A percentile compares a stretch with the other conserved stretches of the same genome.
phyloP scores from a whole-genome alignment of 106 monocot species.

The Dendrobium catenatum region DNA sequence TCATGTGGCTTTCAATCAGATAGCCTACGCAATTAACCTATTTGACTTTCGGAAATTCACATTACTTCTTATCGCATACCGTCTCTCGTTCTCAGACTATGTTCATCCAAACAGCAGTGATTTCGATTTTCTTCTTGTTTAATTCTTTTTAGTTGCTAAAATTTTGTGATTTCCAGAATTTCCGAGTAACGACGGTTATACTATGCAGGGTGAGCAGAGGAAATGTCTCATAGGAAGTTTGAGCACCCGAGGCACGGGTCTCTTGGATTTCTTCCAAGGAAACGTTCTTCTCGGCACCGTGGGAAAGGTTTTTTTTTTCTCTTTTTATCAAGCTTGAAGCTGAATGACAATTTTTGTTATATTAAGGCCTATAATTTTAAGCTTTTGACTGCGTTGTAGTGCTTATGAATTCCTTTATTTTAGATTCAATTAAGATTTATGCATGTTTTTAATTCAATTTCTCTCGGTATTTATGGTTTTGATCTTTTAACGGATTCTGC shows the following conservation, averaged over 20 bases:
- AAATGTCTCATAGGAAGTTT: slow-evolving; percentile 77
- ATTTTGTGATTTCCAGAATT: neutral
- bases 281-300: slow-evolving; percentile 52
- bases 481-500: neutral
- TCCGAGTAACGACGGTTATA: neutral
- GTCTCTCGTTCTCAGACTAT: neutral
- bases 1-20: neutral
- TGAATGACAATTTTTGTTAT: neutral
- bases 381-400: neutral
- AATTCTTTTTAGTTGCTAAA: neutral
- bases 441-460: neutral
- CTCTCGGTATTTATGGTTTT: neutral
- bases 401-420: neutral
- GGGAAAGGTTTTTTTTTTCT: slow-evolving; percentile 33
- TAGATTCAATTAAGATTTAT: neutral
- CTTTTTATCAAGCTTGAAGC: neutral
- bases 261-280: slow-evolving; percentile 69
- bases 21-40: neutral
- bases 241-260: slow-evolving; percentile 74
- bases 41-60: neutral
- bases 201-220: neutral
- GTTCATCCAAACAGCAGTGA: neutral
- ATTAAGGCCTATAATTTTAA: neutral
- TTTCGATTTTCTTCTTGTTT: neutral
- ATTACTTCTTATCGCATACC: too few species aligned